Evolutionary conservation across 495 filamentous ascomycete genomes (phyloP).

Genomic region (Daldinia bambusicola): DNA sequence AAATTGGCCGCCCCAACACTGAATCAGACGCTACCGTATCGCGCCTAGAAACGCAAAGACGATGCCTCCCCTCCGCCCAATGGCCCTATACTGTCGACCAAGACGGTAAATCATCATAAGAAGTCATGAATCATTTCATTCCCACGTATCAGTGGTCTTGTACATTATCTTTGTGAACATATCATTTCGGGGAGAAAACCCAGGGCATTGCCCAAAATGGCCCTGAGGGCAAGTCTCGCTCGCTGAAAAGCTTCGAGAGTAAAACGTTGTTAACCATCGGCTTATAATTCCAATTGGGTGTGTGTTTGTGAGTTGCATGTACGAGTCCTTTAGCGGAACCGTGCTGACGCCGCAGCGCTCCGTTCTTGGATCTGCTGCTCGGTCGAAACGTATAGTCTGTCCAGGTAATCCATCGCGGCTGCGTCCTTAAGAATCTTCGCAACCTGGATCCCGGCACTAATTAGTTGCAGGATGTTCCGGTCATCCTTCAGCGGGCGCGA

Average conservation of each 20-base stretch:
- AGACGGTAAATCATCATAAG: slow-evolving; percentile 28
- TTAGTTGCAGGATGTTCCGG: slow-evolving; percentile 85
- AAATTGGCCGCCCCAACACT: slow-evolving; percentile 21
- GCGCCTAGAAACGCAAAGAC: slow-evolving; percentile 25
- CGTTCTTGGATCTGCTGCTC: slow-evolving; percentile 80
- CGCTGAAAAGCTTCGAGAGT: slow-evolving; percentile 35
- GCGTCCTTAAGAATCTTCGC: slow-evolving; percentile 87
- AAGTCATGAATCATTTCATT: slow-evolving; percentile 44
- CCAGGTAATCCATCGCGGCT: slow-evolving; percentile 80
- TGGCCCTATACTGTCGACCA: slow-evolving; percentile 26
- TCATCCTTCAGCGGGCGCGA: slow-evolving; percentile 88
- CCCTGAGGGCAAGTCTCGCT: slow-evolving; percentile 27
- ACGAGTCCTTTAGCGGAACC: slow-evolving; percentile 52
- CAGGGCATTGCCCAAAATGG: slow-evolving; percentile 25
- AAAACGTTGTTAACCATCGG: slow-evolving; percentile 39
- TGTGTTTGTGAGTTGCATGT: slow-evolving; percentile 3
- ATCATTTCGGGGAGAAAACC: slow-evolving; percentile 37
- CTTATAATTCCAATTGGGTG: slow-evolving; percentile 25
- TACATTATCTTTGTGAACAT: slow-evolving; percentile 43
- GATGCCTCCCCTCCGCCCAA: slow-evolving; percentile 16
- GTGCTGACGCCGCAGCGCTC: slow-evolving; percentile 56
- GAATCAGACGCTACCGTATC: slow-evolving; percentile 29
- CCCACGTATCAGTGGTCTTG: slow-evolving; percentile 34
- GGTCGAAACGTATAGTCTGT: slow-evolving; percentile 73
- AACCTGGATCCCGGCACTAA: slow-evolving; percentile 86